phyloP scores from a whole-genome alignment of 129 eudicot genomes.

The carrot (Daucus carota) region DH1_v3.0 NC_030381.2:49933501-49934000 shows the following conservation, averaged over 20 bases:
- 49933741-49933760: too few species aligned
- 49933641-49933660: not conserved
- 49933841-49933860: not conserved
- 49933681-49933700: too few species aligned
- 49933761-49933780: not conserved
- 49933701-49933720: not conserved
- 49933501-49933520: too few species aligned
- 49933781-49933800: not conserved
- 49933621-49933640: too few species aligned
- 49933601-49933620: too few species aligned
- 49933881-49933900: not conserved
- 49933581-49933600: too few species aligned
- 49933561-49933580: too few species aligned
- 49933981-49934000: too few species aligned
- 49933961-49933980: not conserved
- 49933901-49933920: too few species aligned
- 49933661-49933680: not conserved
- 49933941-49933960: not conserved
- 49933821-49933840: not conserved
- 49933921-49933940: not conserved
- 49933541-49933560: too few species aligned
- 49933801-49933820: too few species aligned
- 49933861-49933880: not conserved
- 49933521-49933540: too few species aligned
- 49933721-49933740: not conserved